These are phyloP conservation scores for Silene coronaria DNA, from an alignment of 179 eudicot genomes.

Conservation along the genomic window DNA sequence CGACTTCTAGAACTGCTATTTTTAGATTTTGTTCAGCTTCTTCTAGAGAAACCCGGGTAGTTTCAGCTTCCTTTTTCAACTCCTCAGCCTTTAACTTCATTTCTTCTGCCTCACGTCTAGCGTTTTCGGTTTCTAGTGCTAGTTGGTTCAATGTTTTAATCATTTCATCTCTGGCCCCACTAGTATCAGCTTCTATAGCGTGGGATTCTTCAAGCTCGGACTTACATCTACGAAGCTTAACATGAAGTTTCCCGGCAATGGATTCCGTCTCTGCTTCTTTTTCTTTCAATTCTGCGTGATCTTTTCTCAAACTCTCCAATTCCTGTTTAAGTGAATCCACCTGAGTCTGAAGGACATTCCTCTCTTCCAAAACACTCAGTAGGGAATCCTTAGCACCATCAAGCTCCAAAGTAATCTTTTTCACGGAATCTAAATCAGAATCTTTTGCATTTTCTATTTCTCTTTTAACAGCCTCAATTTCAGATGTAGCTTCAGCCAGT, in stretches of 20 bases:
- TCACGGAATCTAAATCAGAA: conserved; percentile 46
- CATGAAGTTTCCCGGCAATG: conserved; percentile 60
- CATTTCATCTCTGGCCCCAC: conserved; percentile 60
- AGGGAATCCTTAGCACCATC: conserved; percentile 59
- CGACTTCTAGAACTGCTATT: conserved; percentile 52
- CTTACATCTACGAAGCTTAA: conserved; percentile 63
- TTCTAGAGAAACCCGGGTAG: conserved; percentile 36
- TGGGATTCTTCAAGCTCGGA: conserved; percentile 61
- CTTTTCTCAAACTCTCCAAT: conserved; percentile 54
- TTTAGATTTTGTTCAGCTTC: conserved; percentile 55
- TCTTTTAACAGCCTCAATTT: conserved; percentile 47
- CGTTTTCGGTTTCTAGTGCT: conserved; percentile 49
- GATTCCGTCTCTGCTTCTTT: conserved; percentile 67
- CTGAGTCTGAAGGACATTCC: conserved; percentile 40
- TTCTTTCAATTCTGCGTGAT: conserved; percentile 48
- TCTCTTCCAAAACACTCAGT: conserved; percentile 50
- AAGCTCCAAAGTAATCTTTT: conserved; percentile 44
- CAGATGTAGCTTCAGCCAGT: conserved; percentile 44
- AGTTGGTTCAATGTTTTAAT: conserved; percentile 52
- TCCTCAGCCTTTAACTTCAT: conserved; percentile 56
- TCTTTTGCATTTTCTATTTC: conserved; percentile 51
- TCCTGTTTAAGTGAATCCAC: conserved; percentile 54
- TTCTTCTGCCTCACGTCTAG: conserved; percentile 56
- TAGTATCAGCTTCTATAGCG: conserved; percentile 53
- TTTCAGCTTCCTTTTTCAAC: conserved; percentile 54